phyloP scores from a whole-genome alignment of 2,329 filamentous ascomycete species.

The Aspergillus novofumigatus region DNA sequence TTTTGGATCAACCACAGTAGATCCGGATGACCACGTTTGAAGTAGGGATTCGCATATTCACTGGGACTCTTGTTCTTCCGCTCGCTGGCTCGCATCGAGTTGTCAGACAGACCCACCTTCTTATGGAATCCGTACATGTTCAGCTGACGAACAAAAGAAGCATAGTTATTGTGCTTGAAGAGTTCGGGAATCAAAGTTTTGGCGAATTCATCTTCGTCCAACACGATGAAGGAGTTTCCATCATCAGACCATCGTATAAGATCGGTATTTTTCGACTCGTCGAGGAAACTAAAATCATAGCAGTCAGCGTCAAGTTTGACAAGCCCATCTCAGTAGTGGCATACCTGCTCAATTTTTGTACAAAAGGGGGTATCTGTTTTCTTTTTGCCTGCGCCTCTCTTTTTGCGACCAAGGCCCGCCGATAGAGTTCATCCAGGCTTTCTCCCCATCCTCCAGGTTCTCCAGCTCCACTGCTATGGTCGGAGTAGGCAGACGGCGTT shows the following conservation, averaged over 20 bases:
- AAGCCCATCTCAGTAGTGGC: conserved; percentile 19
- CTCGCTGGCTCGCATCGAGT: conserved; percentile 95
- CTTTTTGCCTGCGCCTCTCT: conserved; percentile 82
- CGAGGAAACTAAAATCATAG: conserved; percentile 68
- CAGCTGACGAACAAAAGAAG: conserved; percentile 69
- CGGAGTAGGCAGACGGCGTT: conserved; percentile 25
- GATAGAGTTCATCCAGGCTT: conserved; percentile 73
- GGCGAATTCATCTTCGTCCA: conserved; percentile 89
- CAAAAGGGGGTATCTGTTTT: conserved; percentile 95
- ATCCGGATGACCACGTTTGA: conserved; percentile 87
- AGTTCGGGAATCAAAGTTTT: conserved; percentile 69
- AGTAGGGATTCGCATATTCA: conserved; percentile 97
- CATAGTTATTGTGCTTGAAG: conserved; percentile 77
- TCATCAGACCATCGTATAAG: conserved; percentile 96
- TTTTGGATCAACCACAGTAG: conserved; percentile 96
- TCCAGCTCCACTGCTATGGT: conserved; percentile 22
- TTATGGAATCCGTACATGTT: conserved; percentile 64
- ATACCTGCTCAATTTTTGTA: conserved; percentile 96
- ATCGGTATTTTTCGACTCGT: conserved; percentile 88
- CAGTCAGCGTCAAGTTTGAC: conserved; percentile 7
- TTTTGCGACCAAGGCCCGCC: conserved; percentile 75
- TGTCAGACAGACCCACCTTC: conserved; percentile 85
- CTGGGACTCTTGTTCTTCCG: conserved; percentile 96
- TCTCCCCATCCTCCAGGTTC: conserved; percentile 48
- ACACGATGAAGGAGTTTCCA: conserved; percentile 91